phyloP scores from a whole-genome alignment of 1,284 basidiomycete genomes.

The Kalmanozyma brasiliensis region DNA sequence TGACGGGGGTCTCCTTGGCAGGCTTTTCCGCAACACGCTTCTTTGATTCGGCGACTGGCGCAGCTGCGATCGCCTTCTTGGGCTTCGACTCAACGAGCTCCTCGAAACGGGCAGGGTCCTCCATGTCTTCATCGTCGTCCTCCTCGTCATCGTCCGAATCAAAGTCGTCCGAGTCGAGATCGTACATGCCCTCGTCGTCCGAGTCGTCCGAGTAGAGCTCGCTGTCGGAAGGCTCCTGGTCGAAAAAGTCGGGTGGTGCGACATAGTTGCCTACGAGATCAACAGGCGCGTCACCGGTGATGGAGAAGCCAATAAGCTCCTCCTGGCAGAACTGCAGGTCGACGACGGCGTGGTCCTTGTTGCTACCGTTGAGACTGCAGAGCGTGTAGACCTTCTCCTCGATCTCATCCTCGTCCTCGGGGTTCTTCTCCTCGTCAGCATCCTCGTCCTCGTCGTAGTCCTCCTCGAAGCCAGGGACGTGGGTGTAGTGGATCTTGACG shows the following conservation, averaged over 20 bases:
- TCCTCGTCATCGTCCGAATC: conserved; percentile 51
- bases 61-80: conserved; percentile 41
- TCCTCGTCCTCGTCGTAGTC: conserved; percentile 71
- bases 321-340: conserved; percentile 78
- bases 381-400: conserved; percentile 70
- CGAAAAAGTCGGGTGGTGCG: conserved; percentile 69
- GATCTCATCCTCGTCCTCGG: conserved; percentile 58
- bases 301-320: conserved; percentile 75
- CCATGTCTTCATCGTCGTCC: conserved; percentile 55
- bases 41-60: conserved; percentile 68
- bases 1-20: conserved; percentile 69
- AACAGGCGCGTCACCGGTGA: conserved; percentile 84
- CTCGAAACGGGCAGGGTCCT: conserved; percentile 52
- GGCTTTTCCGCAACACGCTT: conserved; percentile 74
- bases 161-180: conserved; percentile 64
- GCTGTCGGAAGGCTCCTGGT: conserved; percentile 70
- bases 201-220: conserved; percentile 63
- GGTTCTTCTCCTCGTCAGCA: conserved; percentile 66
- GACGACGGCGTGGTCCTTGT: conserved; percentile 76
- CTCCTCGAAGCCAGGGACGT: conserved; percentile 67
- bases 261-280: conserved; percentile 92
- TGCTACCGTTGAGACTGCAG: conserved; percentile 71
- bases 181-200: conserved; percentile 70
- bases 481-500: conserved; percentile 78
- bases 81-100: conserved; percentile 39